These are phyloP conservation scores for Chalciporus chontae DNA, from an alignment of 768 basidiomycete genomes.

Conservation along the genomic window DNA sequence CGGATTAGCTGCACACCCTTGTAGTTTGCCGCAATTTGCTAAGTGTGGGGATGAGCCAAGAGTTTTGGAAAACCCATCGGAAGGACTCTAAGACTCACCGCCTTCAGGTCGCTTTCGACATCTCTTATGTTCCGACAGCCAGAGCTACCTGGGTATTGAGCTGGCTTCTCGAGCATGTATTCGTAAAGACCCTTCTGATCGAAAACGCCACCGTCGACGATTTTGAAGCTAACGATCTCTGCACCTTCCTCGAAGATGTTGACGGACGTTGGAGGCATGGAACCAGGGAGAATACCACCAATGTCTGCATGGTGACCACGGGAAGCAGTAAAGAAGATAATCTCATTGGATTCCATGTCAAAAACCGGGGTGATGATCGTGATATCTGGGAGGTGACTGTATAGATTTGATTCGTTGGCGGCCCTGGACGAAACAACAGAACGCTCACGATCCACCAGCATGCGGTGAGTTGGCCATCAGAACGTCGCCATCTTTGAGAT, in stretches of 20 bases:
- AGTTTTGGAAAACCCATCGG: not conserved
- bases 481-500: constrained; percentile 86
- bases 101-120: constrained; percentile 90
- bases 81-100: constrained; percentile 44
- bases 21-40: constrained; percentile 95
- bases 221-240: constrained; percentile 86
- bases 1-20: constrained; percentile 87
- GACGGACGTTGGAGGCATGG: constrained; percentile 92
- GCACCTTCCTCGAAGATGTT: constrained; percentile 95
- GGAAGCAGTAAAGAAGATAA: constrained; percentile 92
- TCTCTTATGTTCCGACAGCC: constrained; percentile 85
- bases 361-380: constrained; percentile 95
- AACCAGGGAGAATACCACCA: constrained; percentile 88
- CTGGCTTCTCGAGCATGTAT: constrained; percentile 80
- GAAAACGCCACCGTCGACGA: constrained; percentile 80
- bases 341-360: constrained; percentile 53
- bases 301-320: constrained; percentile 94
- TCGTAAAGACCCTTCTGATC: constrained; percentile 71
- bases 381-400: constrained; percentile 79
- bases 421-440: not conserved
- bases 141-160: constrained; percentile 78
- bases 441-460: constrained; percentile 80
- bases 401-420: not conserved
- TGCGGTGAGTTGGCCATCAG: constrained; percentile 89
- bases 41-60: not conserved